Percentiles rank a stretch among this genome's conserved stretches.
Evolutionary conservation across 164 flowering plant species (phyloP).

Genomic region (Dillenia turbinata): DNA sequence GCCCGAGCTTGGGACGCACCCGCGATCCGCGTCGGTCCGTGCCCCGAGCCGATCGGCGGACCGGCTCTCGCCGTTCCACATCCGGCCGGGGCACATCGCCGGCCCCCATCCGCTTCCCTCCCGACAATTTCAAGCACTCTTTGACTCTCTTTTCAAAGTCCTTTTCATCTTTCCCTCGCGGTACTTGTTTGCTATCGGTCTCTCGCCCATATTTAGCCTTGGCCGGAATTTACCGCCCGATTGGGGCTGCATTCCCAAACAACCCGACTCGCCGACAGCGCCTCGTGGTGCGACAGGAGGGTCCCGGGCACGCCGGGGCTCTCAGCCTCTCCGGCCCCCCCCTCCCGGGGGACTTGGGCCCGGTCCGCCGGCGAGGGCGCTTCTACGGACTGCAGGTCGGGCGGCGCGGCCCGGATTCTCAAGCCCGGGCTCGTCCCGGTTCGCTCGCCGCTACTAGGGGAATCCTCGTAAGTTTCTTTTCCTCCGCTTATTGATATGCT

Average conservation of each 20-base stretch:
- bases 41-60: too few species aligned
- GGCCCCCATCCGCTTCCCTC: conserved; percentile 16
- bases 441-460: conserved; percentile 14
- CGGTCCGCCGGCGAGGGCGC: conserved; percentile 10
- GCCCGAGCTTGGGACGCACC: too few species aligned
- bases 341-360: conserved; percentile 7
- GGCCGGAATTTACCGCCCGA: too few species aligned
- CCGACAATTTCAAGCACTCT: conserved; percentile 18
- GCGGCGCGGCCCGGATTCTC: conserved; percentile 12
- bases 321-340: too few species aligned
- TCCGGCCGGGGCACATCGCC: background rate
- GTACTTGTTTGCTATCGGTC: conserved; percentile 21
- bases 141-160: conserved; percentile 23
- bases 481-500: conserved; percentile 15
- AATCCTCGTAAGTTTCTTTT: conserved; percentile 12
- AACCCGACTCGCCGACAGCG: too few species aligned
- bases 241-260: too few species aligned
- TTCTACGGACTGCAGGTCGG: conserved; percentile 14
- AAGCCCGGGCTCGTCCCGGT: conserved; percentile 8
- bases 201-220: conserved; percentile 22
- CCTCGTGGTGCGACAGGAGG: too few species aligned
- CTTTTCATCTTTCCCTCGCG: conserved; percentile 25
- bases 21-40: too few species aligned
- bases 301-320: too few species aligned
- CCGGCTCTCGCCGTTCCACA: background rate